phyloP scores from a whole-genome alignment of 1,284 basidiomycete genomes.

The Singerocomus inundabilis region DNA sequence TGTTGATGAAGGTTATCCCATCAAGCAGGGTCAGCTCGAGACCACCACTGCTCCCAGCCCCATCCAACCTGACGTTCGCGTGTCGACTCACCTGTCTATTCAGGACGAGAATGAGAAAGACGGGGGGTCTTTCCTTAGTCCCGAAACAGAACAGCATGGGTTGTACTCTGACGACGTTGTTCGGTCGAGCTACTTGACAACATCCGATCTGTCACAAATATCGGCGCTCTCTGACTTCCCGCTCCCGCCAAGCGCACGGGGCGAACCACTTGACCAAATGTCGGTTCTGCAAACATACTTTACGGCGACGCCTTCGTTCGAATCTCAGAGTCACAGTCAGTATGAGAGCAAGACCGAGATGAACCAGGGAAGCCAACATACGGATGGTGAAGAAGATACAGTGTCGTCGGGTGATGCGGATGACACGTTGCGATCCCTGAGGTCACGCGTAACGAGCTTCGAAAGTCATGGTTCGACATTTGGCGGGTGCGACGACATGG shows the following conservation, averaged over 20 bases:
- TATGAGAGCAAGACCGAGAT: background rate
- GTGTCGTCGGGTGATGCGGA: slow-evolving; percentile 15
- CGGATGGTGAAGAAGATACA: background rate
- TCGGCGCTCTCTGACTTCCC: slow-evolving; percentile 77
- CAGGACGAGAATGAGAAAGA: slow-evolving; percentile 10
- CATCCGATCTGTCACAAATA: slow-evolving; percentile 57
- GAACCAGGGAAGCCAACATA: background rate
- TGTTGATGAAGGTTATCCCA: slow-evolving; percentile 20
- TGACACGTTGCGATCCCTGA: slow-evolving; percentile 11
- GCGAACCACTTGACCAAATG: slow-evolving; percentile 36
- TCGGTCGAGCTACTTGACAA: slow-evolving; percentile 69
- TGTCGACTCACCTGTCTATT: slow-evolving; percentile 28
- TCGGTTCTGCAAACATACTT: slow-evolving; percentile 48
- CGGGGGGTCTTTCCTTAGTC: slow-evolving; percentile 8
- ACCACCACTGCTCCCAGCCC: slow-evolving; percentile 13
- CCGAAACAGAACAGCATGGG: slow-evolving; percentile 19
- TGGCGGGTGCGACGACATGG: slow-evolving; percentile 28
- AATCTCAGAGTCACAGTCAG: background rate
- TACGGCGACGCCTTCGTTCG: slow-evolving; percentile 26
- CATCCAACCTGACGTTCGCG: slow-evolving; percentile 12
- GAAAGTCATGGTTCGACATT: slow-evolving; percentile 30
- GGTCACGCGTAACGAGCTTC: slow-evolving; percentile 11
- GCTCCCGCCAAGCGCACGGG: slow-evolving; percentile 46
- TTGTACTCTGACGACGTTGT: slow-evolving; percentile 43
- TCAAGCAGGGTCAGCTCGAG: slow-evolving; percentile 24